Evolutionary conservation across 495 filamentous ascomycete genomes (phyloP).

Genomic region (Penicillium macrosclerotiorum): DNA sequence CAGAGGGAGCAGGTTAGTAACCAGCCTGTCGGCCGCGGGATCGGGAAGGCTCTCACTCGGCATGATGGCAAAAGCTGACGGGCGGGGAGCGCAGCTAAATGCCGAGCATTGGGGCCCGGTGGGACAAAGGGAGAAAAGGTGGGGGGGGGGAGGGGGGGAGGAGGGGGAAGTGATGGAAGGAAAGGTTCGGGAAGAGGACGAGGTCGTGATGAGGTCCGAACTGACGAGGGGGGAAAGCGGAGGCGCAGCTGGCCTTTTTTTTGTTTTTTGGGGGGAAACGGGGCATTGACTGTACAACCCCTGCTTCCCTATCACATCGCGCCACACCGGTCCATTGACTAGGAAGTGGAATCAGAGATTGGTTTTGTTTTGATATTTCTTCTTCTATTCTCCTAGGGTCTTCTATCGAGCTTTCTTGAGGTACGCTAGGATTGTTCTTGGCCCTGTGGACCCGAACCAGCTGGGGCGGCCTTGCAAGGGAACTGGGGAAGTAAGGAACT

Average conservation of each 20-base stretch:
- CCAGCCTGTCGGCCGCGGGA: neutral
- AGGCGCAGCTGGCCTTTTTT: conserved; percentile 11
- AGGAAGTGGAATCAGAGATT: too few species aligned
- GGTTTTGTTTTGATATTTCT: too few species aligned
- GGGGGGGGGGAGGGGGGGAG: conserved; percentile 5
- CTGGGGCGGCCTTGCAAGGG: too few species aligned
- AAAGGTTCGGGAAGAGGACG: conserved; percentile 3
- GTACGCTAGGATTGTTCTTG: neutral
- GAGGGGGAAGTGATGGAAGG: conserved; percentile 6
- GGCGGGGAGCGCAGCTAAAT: conserved; percentile 28
- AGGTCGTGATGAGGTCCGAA: conserved; percentile 17
- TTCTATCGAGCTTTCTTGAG: too few species aligned
- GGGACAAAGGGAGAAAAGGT: conserved; percentile 11
- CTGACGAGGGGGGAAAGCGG: conserved; percentile 22
- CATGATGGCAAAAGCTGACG: conserved; percentile 38
- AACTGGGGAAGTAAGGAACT: too few species aligned
- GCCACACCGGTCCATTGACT: too few species aligned
- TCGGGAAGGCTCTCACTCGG: conserved; percentile 33
- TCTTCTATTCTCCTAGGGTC: too few species aligned
- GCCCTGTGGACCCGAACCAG: too few species aligned
- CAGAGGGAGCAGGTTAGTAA: conserved; percentile 10
- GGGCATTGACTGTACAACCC: neutral
- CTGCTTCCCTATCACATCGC: neutral
- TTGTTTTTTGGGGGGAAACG: conserved; percentile 11
- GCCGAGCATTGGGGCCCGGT: conserved; percentile 30